Evolutionary conservation across 139 green algal genomes (phyloP).

Genomic region (Raphidocelis subcapitata): DNA sequence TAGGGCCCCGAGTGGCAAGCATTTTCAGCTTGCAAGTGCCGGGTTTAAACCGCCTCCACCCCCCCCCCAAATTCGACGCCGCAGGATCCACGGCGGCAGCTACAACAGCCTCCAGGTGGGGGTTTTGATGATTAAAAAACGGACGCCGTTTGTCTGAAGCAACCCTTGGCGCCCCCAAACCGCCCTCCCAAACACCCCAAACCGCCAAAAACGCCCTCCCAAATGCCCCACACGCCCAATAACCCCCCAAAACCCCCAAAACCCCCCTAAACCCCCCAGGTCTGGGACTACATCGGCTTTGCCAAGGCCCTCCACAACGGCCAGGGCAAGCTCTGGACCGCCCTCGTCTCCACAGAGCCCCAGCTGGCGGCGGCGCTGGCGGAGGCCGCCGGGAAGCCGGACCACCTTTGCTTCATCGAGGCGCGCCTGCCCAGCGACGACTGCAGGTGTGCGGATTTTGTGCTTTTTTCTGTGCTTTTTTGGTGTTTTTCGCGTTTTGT

Average conservation of each 20-base stretch:
- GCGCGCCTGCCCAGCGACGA: constrained; percentile 52
- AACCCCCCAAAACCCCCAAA: background rate
- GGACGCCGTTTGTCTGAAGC: no score
- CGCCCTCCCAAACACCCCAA: background rate
- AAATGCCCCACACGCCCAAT: background rate
- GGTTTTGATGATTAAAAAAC: no score
- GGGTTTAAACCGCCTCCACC: no score
- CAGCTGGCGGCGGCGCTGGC: constrained; percentile 62
- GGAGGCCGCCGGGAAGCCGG: constrained; percentile 30
- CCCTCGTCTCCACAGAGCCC: constrained; percentile 57
- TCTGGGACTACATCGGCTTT: constrained; percentile 15
- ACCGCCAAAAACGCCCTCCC: background rate
- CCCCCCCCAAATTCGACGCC: no score
- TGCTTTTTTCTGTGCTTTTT: no score
- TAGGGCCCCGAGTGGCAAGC: no score
- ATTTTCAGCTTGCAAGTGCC: no score
- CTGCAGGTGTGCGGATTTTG: no score
- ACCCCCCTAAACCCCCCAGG: background rate
- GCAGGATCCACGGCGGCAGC: constrained; percentile 15
- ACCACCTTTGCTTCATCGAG: constrained; percentile 76
- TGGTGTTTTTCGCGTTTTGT: no score
- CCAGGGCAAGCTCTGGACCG: constrained; percentile 46
- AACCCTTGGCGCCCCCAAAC: no score
- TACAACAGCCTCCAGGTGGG: constrained; percentile 34
- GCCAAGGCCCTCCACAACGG: constrained; percentile 43